Evolutionary conservation across 768 basidiomycete species (phyloP).

Genomic region (Leccinum disarticulatum): DNA sequence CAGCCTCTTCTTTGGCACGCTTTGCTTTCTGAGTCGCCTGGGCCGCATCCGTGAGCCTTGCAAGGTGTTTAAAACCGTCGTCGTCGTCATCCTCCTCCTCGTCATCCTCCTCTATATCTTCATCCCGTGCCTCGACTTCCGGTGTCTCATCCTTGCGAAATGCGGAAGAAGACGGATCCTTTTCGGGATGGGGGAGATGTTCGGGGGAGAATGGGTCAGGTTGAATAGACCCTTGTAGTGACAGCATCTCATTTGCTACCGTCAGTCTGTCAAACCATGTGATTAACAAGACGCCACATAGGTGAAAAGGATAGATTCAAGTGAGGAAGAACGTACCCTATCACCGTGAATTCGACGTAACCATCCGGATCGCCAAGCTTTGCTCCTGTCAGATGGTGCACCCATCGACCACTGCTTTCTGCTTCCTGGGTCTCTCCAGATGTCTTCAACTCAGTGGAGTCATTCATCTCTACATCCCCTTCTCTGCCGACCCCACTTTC

Average conservation of each 20-base stretch:
- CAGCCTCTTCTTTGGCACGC: slow-evolving; percentile 27
- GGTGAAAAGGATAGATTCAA: neutral
- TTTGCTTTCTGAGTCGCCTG: slow-evolving; percentile 24
- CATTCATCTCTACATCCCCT: slow-evolving; percentile 14
- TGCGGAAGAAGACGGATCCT: slow-evolving; percentile 2
- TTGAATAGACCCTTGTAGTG: slow-evolving; percentile 81
- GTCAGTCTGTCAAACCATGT: slow-evolving; percentile 55
- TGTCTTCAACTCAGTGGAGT: neutral
- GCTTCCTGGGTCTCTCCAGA: slow-evolving; percentile 29
- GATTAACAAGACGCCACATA: slow-evolving; percentile 5
- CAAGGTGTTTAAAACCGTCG: slow-evolving; percentile 34
- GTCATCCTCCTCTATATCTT: slow-evolving; percentile 6
- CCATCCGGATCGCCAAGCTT: slow-evolving; percentile 68
- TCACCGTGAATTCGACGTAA: slow-evolving; percentile 78
- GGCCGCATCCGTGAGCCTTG: slow-evolving; percentile 31
- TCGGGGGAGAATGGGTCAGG: slow-evolving; percentile 68
- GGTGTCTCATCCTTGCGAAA: slow-evolving; percentile 14
- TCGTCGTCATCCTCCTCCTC: slow-evolving; percentile 29
- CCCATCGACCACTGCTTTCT: slow-evolving; percentile 75
- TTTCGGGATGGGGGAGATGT: slow-evolving; percentile 42
- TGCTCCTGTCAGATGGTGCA: slow-evolving; percentile 67
- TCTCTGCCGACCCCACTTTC: slow-evolving; percentile 7
- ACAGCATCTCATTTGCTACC: slow-evolving; percentile 92
- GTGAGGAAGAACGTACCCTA: slow-evolving; percentile 50
- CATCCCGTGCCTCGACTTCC: slow-evolving; percentile 18